Base-by-base conservation (phyloP, 306 rosid genomes). In the Canavalia gladiata region DNA sequence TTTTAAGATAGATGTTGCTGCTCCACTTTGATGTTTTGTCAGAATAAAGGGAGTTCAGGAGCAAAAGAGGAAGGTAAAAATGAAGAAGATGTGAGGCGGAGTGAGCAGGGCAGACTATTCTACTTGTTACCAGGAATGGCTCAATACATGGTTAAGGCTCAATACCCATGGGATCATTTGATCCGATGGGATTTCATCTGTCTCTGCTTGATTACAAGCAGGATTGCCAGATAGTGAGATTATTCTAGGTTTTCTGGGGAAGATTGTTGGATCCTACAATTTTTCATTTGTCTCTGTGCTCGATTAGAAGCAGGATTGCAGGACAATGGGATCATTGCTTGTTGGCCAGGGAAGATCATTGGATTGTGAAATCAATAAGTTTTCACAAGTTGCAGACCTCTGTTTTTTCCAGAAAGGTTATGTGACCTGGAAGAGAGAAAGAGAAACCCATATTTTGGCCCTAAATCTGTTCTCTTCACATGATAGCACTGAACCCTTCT, bases 31-130 rank as follows among this genome's bases (percentile, higher is more conserved):
- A 28, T 67, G 54, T 68, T 28, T 12, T 54, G 13, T 8, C 5
- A 33, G 6, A 49, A 39, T 39, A 34, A 10, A 46, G 8, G 4
- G 25, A 55, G 11, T 66, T 67, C 55, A 29, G 9, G 47, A 51
- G 49, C 31, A 45, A 70, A 4, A 52, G 55, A 49, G 43, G 30
- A 70, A 70, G 75, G 60, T 45, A 5, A 47, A 69, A 31, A 30
- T 18, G 25, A 18, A 18, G 35, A 45, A 70, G 59, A 49, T 31
- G 34, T 13, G 66, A 66, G 75, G 57, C 41, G 54, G 57, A 66
- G 56, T 58, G n/a, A 67, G 54, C 37, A 78, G 28, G 13, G 46
- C 25, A 18, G 25, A 18, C 25, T 54, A 55, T 72, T 74, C 54
- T 74, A 56, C 6, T 60, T 31, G 4, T 8, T 52, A 52, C 50